These are phyloP conservation scores for Naumovozyma castellii DNA, from an alignment of 805 yeast species.

Conservation along the genomic window DNA sequence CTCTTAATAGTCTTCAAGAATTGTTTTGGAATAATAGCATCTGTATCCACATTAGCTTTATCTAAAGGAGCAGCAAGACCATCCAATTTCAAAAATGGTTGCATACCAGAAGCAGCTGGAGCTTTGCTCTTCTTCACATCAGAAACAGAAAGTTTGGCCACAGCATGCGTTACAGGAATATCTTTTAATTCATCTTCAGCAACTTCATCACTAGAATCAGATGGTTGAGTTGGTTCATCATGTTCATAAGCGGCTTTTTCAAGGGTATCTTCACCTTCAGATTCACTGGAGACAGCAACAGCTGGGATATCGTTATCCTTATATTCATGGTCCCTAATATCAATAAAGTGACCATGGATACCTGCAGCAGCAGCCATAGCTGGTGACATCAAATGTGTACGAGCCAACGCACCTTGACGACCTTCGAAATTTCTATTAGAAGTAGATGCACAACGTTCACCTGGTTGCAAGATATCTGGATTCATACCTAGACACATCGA, in stretches of 20 bases:
- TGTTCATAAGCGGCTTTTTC: constrained; percentile 66
- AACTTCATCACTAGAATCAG: constrained; percentile 36
- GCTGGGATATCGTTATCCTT: constrained; percentile 50
- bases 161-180: too few relatives aligned
- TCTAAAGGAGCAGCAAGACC: constrained; percentile 90
- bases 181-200: constrained; percentile 49
- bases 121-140: constrained; percentile 19
- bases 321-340: constrained; percentile 72
- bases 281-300: constrained; percentile 35
- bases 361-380: constrained; percentile 99
- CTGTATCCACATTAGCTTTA: constrained; percentile 93
- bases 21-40: constrained; percentile 96
- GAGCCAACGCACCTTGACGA: constrained; percentile 91
- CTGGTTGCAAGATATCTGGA: constrained; percentile 88
- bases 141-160: too few relatives aligned
- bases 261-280: constrained; percentile 41
- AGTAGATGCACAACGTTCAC: constrained; percentile 98
- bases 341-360: constrained; percentile 79
- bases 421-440: constrained; percentile 98
- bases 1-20: constrained; percentile 94
- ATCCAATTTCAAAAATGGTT: constrained; percentile 62
- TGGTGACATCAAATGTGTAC: constrained; percentile 96
- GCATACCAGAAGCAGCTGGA: constrained; percentile 48
- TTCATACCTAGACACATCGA: constrained; percentile 99
- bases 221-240: constrained; percentile 40